A percentile compares a stretch with the other conserved stretches of the same genome.
phyloP scores from a whole-genome alignment of 75 land plant species.

The Pinus tabuliformis region DNA sequence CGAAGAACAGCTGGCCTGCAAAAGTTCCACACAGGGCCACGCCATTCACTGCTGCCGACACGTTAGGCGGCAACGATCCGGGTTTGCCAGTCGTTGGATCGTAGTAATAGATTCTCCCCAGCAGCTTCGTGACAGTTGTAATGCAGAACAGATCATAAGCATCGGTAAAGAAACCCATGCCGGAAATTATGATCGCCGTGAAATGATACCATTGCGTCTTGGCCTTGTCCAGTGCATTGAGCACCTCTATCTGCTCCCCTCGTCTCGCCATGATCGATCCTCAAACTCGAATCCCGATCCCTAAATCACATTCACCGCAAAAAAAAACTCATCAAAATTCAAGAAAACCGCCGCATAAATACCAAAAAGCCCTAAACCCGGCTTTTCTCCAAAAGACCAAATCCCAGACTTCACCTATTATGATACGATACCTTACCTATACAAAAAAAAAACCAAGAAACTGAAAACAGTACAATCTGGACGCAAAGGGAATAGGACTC shows the following conservation, averaged over 20 bases:
- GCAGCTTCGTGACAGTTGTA: conserved; percentile 28
- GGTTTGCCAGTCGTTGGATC: conserved; percentile 30
- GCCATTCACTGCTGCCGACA: conserved; percentile 29
- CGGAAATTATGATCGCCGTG: conserved; percentile 31
- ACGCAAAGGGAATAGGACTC: too few species aligned
- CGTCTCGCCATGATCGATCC: background rate
- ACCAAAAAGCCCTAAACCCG: too few species aligned
- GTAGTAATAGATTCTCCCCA: conserved; percentile 26
- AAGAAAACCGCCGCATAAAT: too few species aligned
- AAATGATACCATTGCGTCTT: conserved; percentile 44
- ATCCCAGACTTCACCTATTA: too few species aligned
- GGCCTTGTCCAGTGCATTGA: conserved; percentile 26
- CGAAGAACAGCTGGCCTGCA: conserved; percentile 28
- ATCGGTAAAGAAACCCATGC: conserved; percentile 66
- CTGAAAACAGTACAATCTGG: too few species aligned
- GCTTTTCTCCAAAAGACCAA: too few species aligned
- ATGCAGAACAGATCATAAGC: conserved; percentile 38
- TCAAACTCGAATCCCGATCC: too few species aligned
- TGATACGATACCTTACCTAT: too few species aligned
- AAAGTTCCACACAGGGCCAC: conserved; percentile 34
- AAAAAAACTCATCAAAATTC: too few species aligned
- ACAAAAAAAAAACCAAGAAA: too few species aligned
- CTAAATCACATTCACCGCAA: too few species aligned
- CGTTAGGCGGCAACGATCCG: conserved; percentile 33
- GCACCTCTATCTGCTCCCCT: conserved; percentile 18